Percentiles rank a stretch among this genome's conserved stretches.
Evolutionary conservation across 2,329 filamentous ascomycete genomes (phyloP).

Genomic region (Phyllosticta paracitricarpa): DNA sequence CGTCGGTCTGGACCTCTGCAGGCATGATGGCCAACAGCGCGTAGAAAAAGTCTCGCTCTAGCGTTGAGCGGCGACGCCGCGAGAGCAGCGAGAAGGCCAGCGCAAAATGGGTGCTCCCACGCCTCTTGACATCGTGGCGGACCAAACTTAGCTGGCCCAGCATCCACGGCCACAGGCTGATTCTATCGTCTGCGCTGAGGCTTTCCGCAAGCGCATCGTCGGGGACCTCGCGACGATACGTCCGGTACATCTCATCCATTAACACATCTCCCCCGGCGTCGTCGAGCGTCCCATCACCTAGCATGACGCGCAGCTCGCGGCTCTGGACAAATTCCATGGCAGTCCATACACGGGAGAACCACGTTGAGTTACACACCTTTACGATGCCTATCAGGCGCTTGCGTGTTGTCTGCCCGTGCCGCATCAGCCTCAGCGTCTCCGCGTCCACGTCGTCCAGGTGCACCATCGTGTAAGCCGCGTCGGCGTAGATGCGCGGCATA

Average conservation of each 20-base stretch:
- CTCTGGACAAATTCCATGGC: constrained; percentile 15
- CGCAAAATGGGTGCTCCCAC: not conserved
- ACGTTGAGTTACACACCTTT: constrained; percentile 12
- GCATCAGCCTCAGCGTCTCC: not conserved
- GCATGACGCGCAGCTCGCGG: constrained; percentile 10
- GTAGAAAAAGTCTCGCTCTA: not conserved
- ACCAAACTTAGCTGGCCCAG: not conserved
- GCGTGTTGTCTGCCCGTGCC: not conserved
- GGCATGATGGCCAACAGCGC: not conserved
- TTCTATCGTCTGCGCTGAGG: not conserved
- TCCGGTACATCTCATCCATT: constrained; percentile 1
- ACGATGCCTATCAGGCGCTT: constrained; percentile 10
- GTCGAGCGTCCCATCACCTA: constrained; percentile 6
- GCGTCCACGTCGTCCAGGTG: not conserved
- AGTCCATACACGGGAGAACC: constrained; percentile 15
- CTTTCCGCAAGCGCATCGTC: not conserved
- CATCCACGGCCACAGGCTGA: not conserved
- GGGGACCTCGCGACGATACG: not conserved
- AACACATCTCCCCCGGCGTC: constrained; percentile 4
- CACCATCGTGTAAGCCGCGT: not conserved
- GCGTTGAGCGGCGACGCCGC: not conserved
- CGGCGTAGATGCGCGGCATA: not conserved
- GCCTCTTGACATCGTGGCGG: not conserved
- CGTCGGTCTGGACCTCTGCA: not conserved
- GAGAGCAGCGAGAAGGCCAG: not conserved